phyloP scores from a whole-genome alignment of 78 protist genomes.

The Chrysochromulina parva region DNA sequence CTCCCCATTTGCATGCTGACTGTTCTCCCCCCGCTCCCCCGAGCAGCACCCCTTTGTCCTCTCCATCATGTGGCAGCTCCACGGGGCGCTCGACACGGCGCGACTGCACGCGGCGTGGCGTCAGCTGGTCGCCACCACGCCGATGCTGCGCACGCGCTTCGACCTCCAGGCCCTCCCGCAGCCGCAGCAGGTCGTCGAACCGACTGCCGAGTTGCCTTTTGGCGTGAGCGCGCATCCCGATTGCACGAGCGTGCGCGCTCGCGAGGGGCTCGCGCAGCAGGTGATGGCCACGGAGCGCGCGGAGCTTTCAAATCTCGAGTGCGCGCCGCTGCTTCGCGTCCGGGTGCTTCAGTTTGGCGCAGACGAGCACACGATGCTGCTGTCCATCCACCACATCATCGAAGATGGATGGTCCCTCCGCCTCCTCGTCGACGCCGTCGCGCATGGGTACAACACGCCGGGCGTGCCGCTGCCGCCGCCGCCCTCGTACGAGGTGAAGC shows the following conservation, averaged over 20 bases:
- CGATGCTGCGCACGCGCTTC: background rate
- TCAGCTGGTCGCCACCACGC: background rate
- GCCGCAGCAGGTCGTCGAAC: background rate
- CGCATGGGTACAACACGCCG: background rate
- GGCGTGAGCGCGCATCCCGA: background rate
- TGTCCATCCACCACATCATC: constrained; percentile 20
- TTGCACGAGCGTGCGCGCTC: background rate
- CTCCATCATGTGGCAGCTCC: background rate
- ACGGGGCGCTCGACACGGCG: background rate
- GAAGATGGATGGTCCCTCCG: constrained; percentile 13
- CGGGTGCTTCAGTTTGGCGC: background rate
- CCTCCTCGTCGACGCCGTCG: constrained; percentile 12
- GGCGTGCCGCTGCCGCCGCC: background rate
- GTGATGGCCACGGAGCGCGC: background rate
- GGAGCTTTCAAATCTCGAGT: background rate
- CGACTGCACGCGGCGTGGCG: background rate
- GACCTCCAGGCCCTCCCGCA: background rate
- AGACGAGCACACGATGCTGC: background rate
- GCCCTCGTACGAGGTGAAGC: background rate
- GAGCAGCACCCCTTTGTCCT: background rate
- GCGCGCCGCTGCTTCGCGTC: background rate
- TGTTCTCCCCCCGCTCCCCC: no score
- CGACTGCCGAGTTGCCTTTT: background rate
- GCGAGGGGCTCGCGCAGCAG: background rate
- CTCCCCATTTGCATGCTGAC: no score